These are phyloP conservation scores for Gomphus sp. DNA, from an alignment of 1,284 basidiomycete genomes.

Conservation along the genomic window DNA sequence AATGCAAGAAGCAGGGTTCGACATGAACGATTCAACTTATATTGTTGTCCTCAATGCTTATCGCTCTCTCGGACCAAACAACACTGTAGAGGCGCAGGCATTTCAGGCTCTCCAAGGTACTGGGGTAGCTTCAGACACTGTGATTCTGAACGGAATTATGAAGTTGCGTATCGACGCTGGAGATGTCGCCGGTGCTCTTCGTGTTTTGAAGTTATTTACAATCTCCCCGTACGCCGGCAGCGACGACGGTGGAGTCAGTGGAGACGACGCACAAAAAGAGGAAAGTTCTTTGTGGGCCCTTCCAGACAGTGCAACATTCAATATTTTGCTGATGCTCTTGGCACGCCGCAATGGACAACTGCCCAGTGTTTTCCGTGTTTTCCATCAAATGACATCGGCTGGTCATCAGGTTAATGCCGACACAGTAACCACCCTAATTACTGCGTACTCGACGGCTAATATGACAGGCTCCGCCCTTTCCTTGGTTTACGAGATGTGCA, in stretches of 20 bases:
- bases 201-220: constrained; percentile 40
- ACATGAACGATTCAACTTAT: constrained; percentile 47
- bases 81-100: constrained; percentile 40
- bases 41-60: constrained; percentile 49
- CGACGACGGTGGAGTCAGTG: constrained; percentile 16
- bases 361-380: constrained; percentile 34
- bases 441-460: constrained; percentile 40
- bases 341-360: constrained; percentile 32
- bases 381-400: constrained; percentile 36
- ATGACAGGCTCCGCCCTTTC: constrained; percentile 37
- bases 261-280: neutral
- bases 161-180: constrained; percentile 47
- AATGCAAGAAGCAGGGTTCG: constrained; percentile 50
- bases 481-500: constrained; percentile 39
- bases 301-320: constrained; percentile 48
- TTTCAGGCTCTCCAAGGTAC: constrained; percentile 36
- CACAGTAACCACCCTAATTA: constrained; percentile 43
- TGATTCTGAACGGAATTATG: constrained; percentile 54
- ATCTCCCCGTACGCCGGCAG: constrained; percentile 17
- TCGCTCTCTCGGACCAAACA: constrained; percentile 49
- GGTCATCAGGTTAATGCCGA: constrained; percentile 37
- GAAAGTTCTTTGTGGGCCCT: constrained; percentile 15
- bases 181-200: constrained; percentile 37
- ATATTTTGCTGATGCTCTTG: constrained; percentile 52
- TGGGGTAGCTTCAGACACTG: constrained; percentile 31